Conservation (phyloP, 768 basidiomycete species). For the Tulasnella sp. region DNA sequence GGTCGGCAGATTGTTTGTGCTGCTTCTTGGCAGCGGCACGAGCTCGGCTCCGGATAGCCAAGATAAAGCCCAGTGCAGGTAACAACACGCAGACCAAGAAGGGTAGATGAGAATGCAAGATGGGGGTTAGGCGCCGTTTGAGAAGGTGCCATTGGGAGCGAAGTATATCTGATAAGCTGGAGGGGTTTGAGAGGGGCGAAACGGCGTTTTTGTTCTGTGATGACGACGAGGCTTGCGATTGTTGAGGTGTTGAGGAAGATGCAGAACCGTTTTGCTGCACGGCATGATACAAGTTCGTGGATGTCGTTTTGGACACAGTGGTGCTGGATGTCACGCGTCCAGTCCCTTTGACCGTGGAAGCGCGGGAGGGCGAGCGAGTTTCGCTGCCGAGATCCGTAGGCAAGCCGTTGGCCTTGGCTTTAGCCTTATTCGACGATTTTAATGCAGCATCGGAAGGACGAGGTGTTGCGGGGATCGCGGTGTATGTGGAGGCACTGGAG, state of each 20-base stretch:
- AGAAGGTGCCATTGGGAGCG: conserved; percentile 34
- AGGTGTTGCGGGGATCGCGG: conserved; percentile 56
- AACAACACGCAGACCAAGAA: conserved; percentile 49
- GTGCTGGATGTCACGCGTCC: background rate
- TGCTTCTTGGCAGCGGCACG: background rate
- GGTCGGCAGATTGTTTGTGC: conserved; percentile 48
- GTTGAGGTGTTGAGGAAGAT: conserved; percentile 33
- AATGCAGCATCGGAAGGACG: conserved; percentile 35
- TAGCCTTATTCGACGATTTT: conserved; percentile 35
- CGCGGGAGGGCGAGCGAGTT: conserved; percentile 18
- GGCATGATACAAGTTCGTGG: conserved; percentile 22
- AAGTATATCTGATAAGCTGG: conserved; percentile 29
- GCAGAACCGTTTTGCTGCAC: conserved; percentile 33
- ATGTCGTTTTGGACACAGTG: background rate
- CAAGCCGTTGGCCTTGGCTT: conserved; percentile 32
- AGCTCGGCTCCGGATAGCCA: background rate
- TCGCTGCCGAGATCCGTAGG: background rate
- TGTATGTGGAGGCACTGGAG: conserved; percentile 60
- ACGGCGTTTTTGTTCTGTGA: conserved; percentile 27
- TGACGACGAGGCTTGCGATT: conserved; percentile 35
- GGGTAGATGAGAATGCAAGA: conserved; percentile 44
- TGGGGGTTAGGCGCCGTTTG: conserved; percentile 39
- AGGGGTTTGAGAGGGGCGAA: conserved; percentile 28
- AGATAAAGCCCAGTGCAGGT: conserved; percentile 38
- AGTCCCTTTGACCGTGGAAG: conserved; percentile 19